These are phyloP conservation scores for Tricholoma bakamatsutake DNA, from an alignment of 768 basidiomycete species.

Conservation along the genomic window DNA sequence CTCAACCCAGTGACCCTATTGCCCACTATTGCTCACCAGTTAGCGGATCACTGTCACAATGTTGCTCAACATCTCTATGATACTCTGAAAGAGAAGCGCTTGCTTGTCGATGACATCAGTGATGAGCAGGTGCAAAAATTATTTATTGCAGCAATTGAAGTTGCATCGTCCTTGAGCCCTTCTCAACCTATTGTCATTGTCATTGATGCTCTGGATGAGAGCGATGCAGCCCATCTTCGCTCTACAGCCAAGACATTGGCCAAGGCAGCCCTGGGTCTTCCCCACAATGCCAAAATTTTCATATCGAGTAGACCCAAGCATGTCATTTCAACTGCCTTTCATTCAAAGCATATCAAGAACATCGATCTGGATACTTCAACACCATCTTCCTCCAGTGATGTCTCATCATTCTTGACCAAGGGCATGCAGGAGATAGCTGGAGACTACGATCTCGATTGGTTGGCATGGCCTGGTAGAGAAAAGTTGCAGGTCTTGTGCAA, in stretches of 20 bases:
- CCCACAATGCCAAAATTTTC: slow-evolving; percentile 13
- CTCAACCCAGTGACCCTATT: slow-evolving; percentile 12
- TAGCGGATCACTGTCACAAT: slow-evolving; percentile 4
- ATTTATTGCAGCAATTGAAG: slow-evolving; percentile 11
- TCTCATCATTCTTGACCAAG: slow-evolving; percentile 6
- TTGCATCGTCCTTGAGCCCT: slow-evolving; percentile 4
- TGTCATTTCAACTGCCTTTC: slow-evolving; percentile 13
- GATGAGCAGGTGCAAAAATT: slow-evolving; percentile 9
- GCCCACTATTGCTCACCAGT: slow-evolving; percentile 15
- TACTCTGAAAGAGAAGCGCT: slow-evolving; percentile 4
- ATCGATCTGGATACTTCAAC: slow-evolving; percentile 13
- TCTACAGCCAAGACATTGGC: slow-evolving; percentile 13
- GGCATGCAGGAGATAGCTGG: slow-evolving; percentile 2
- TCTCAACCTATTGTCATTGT: slow-evolving; percentile 13
- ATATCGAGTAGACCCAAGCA: slow-evolving; percentile 17
- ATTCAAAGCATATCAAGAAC: slow-evolving; percentile 7
- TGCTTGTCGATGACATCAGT: slow-evolving; percentile 11
- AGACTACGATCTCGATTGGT: slow-evolving; percentile 5
- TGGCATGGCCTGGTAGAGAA: slow-evolving; percentile 9
- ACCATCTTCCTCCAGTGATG: slow-evolving; percentile 12
- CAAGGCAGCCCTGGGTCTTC: not conserved
- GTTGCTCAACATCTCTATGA: slow-evolving; percentile 6
- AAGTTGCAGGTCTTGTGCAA: not conserved
- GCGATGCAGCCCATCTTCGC: slow-evolving; percentile 5
- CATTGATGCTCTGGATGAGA: slow-evolving; percentile 19